A percentile compares a stretch with the other conserved stretches of the same genome.
Evolutionary conservation across 805 yeast species (phyloP).

Genomic region (Hyphopichia homilentoma): DNA sequence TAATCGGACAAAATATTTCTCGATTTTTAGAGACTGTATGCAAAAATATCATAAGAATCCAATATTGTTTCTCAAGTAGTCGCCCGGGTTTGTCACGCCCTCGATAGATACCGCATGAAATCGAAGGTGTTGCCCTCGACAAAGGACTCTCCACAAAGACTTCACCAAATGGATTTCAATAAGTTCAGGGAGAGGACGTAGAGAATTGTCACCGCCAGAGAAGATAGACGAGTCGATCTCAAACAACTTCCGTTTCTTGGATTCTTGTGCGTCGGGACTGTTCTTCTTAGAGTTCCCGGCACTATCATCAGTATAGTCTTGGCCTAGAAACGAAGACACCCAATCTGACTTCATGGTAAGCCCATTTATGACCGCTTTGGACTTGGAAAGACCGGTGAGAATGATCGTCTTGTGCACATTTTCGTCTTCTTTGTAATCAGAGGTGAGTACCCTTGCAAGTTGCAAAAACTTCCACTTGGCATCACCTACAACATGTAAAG

Average conservation of each 20-base stretch:
- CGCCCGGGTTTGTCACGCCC: constrained; percentile 23
- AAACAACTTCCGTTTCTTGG: neutral
- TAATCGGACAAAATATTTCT: neutral
- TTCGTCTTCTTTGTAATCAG: constrained; percentile 14
- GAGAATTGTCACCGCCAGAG: no score
- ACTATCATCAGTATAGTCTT: neutral
- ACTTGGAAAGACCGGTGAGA: constrained; percentile 23
- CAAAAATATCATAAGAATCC: constrained; percentile 7
- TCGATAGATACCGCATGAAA: constrained; percentile 28
- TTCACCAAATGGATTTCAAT: constrained; percentile 40
- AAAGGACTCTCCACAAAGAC: constrained; percentile 40
- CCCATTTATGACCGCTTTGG: constrained; percentile 31
- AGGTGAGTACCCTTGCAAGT: constrained; percentile 18
- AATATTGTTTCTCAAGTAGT: constrained; percentile 5
- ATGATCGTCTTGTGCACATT: constrained; percentile 16
- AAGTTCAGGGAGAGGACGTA: constrained; percentile 28
- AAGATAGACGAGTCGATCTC: no score
- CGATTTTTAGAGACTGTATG: neutral
- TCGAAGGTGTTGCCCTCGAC: constrained; percentile 18
- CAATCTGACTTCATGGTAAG: constrained; percentile 30
- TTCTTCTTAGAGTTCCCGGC: no score
- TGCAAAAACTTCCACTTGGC: constrained; percentile 18
- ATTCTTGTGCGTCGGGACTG: no score
- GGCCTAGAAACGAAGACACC: constrained; percentile 26
- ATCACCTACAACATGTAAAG: constrained; percentile 23